Percentiles rank a stretch among this genome's conserved stretches.
Conservation (phyloP, 2,329 filamentous ascomycete species). For the Monilinia aucupariae region DNA sequence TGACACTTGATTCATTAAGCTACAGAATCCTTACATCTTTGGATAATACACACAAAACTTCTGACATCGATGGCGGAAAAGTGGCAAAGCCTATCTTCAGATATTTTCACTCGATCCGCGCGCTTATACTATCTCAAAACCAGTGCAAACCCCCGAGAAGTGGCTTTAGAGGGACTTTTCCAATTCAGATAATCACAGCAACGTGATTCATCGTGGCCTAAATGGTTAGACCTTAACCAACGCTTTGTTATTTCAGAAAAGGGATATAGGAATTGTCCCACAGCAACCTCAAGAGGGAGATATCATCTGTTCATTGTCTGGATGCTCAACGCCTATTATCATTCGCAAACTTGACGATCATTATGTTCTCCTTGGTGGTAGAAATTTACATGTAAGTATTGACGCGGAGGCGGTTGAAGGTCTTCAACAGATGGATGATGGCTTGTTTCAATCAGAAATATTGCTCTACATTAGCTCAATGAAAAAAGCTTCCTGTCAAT, state of each 20-base stretch:
- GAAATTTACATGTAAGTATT: slow-evolving; percentile 29
- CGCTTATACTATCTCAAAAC: too few relatives aligned
- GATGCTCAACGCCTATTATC: slow-evolving; percentile 28
- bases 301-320: slow-evolving; percentile 24
- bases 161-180: neutral
- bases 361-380: slow-evolving; percentile 26
- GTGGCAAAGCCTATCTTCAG: too few relatives aligned
- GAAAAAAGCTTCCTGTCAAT: too few relatives aligned
- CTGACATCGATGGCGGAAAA: neutral
- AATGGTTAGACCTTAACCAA: neutral
- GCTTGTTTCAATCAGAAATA: too few relatives aligned
- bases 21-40: neutral
- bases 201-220: neutral
- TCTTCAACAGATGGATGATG: slow-evolving; percentile 1
- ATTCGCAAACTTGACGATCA: slow-evolving; percentile 19
- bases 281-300: slow-evolving; percentile 22
- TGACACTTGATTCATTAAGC: too few relatives aligned
- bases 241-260: neutral
- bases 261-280: slow-evolving; percentile 22
- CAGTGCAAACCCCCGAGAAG: too few relatives aligned
- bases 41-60: neutral
- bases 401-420: slow-evolving; percentile 26
- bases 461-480: too few relatives aligned
- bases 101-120: too few relatives aligned
- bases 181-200: neutral